phyloP scores from a whole-genome alignment of 2,329 filamentous ascomycete genomes.

The Colletotrichum melonis region DNA sequence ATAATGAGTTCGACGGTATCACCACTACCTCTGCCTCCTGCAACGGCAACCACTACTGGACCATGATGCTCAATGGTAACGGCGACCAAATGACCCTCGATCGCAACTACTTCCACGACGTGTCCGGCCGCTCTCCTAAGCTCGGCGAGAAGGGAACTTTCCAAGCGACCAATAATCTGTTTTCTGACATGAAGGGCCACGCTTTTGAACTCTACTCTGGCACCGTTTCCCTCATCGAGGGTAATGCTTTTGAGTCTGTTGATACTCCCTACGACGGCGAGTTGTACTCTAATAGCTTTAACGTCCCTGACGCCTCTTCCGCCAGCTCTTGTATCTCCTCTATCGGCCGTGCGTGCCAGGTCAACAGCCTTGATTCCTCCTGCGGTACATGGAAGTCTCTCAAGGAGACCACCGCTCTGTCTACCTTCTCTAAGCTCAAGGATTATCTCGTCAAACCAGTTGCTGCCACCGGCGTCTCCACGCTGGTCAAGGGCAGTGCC shows the following conservation, averaged over 20 bases:
- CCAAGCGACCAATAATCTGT: slow-evolving; percentile 43
- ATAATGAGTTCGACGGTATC: slow-evolving; percentile 51
- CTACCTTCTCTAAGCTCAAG: slow-evolving; percentile 24
- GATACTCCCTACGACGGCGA: slow-evolving; percentile 47
- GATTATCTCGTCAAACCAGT: slow-evolving; percentile 41
- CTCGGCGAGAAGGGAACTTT: slow-evolving; percentile 43
- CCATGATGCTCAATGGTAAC: slow-evolving; percentile 45
- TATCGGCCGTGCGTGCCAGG: slow-evolving; percentile 23
- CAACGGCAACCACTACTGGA: slow-evolving; percentile 47
- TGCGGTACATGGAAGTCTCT: slow-evolving; percentile 36
- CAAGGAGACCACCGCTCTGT: slow-evolving; percentile 37
- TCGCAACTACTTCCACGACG: slow-evolving; percentile 43
- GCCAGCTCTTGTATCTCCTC: slow-evolving; percentile 3
- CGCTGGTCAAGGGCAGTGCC: slow-evolving; percentile 39
- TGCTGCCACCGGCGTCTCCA: slow-evolving; percentile 40
- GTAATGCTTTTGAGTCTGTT: slow-evolving; percentile 42
- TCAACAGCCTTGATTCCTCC: slow-evolving; percentile 23
- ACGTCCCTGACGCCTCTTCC: slow-evolving; percentile 38
- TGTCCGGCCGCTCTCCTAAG: slow-evolving; percentile 43
- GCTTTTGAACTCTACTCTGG: slow-evolving; percentile 61
- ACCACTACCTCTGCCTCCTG: slow-evolving; percentile 46
- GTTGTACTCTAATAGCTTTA: slow-evolving; percentile 38
- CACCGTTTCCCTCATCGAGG: slow-evolving; percentile 40
- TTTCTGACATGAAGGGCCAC: slow-evolving; percentile 50
- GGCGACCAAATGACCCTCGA: slow-evolving; percentile 51